Base-by-base conservation (phyloP, 2,329 filamentous ascomycete species). In the Trichoderma arundinaceum region DNA sequence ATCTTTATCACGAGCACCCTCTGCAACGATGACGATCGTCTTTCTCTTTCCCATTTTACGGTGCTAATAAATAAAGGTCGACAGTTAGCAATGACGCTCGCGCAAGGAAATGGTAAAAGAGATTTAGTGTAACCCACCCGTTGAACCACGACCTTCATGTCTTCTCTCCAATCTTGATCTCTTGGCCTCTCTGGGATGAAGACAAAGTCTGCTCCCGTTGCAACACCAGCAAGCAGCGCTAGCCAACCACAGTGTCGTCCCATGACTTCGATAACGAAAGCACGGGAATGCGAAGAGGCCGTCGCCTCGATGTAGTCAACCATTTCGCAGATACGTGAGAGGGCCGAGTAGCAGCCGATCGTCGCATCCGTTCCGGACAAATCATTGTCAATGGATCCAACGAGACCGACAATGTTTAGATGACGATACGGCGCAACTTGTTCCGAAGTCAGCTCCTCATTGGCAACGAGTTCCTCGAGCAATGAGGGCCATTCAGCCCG, bases 191-290 rank as follows among this genome's bases (percentile, higher is more conserved):
- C 95, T 0, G 95, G 95, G 69, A 97, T 94, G 78, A 99, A 98
- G 72, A 98, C 87, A 79, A 96, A 99, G 78, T 99, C 95, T 15
- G 95, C 94, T 57, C 94, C 95, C 0, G 92, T 97, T 66, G 92
- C 94, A 67, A 99, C 94, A 73, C 94, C 94, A 13, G 94, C 91
- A 90, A 98, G 97, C 68, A 99, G 85, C 46, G 95, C 95, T 68
- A 99, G 84, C 95, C 95, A 99, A 68, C 95, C 95, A 77, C 95
- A 99, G 80, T 99, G 94, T 67, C 95, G 87, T 57, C 95, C 95
- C 95, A 99, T 99, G 73, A 99, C 95, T 78, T 97, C 95, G 68
- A 99, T 91, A 65, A 99, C 94, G 78, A 99, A 99, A 44, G 95
- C 95, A 72, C 95, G 86, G 70, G 96, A 96, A 79, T 99, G 95